These are phyloP conservation scores for Colletotrichum sp. DNA, from an alignment of 2,329 filamentous ascomycete genomes.

Conservation along the genomic window DNA sequence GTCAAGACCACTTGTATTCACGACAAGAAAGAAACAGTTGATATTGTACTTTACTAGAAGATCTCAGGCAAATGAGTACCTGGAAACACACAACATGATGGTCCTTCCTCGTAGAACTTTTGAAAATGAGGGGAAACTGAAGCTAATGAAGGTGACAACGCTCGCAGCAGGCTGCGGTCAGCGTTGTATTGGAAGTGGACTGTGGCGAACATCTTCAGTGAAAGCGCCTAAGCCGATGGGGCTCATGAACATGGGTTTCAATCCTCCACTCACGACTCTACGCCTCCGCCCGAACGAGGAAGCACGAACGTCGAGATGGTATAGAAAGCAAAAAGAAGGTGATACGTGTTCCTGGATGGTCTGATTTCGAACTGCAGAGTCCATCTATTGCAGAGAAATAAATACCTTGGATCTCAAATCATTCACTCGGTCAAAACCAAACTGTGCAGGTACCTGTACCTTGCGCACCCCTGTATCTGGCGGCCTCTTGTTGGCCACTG, in stretches of 20 bases:
- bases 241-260: not conserved
- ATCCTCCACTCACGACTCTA: not conserved
- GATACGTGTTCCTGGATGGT: not conserved
- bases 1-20: not conserved
- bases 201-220: not conserved
- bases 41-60: rapidly evolving
- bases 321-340: not conserved
- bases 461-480: not conserved
- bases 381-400: not conserved
- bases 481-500: not conserved
- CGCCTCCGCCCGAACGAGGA: not conserved
- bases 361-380: too few species aligned
- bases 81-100: not conserved
- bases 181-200: not conserved
- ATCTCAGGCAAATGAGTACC: not conserved
- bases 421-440: not conserved
- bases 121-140: not conserved
- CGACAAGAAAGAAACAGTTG: not conserved
- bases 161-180: not conserved
- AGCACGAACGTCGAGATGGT: not conserved
- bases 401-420: not conserved
- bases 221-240: not conserved
- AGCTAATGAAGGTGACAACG: not conserved
- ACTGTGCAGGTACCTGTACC: not conserved
- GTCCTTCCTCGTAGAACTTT: not conserved